Conservation (phyloP, 2,329 filamentous ascomycete genomes). For the Clarireedia paspali region DNA sequence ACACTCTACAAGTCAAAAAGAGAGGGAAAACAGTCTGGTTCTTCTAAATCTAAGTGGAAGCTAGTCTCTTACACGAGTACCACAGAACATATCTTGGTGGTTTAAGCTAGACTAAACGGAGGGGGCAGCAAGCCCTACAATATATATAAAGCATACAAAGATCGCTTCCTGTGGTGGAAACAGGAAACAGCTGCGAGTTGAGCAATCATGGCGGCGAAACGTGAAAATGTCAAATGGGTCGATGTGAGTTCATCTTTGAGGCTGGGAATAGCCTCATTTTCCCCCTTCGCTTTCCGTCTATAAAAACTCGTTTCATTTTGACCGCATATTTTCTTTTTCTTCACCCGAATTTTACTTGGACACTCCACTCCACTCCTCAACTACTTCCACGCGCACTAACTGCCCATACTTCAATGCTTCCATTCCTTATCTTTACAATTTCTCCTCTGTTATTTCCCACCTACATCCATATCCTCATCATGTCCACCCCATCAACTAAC, state of each 20-base stretch:
- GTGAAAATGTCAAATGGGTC: conserved; percentile 49
- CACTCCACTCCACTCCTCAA: not conserved
- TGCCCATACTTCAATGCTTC: not conserved
- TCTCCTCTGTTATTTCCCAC: not conserved
- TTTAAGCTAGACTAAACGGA: too few relatives aligned
- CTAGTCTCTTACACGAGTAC: too few relatives aligned
- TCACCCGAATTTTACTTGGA: too few relatives aligned
- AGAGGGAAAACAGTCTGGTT: too few relatives aligned
- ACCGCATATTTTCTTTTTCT: too few relatives aligned
- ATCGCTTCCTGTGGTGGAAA: not conserved
- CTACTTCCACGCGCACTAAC: not conserved
- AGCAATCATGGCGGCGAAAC: conserved; percentile 27
- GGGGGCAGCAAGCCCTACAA: too few relatives aligned
- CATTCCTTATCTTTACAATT: not conserved
- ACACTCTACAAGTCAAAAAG: too few relatives aligned
- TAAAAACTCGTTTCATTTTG: too few relatives aligned
- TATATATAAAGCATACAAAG: not conserved
- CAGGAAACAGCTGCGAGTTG: not conserved
- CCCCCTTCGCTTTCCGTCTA: not conserved
- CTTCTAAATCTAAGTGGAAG: too few relatives aligned
- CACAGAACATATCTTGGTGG: too few relatives aligned
- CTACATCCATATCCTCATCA: not conserved
- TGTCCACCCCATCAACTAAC: not conserved
- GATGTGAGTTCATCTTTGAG: conserved; percentile 39
- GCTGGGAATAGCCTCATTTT: not conserved